A percentile compares a stretch with the other conserved stretches of the same genome.
These are phyloP conservation scores for Hibiscus trionum DNA, from an alignment of 345 rosid species.

Conservation along the genomic window DNA sequence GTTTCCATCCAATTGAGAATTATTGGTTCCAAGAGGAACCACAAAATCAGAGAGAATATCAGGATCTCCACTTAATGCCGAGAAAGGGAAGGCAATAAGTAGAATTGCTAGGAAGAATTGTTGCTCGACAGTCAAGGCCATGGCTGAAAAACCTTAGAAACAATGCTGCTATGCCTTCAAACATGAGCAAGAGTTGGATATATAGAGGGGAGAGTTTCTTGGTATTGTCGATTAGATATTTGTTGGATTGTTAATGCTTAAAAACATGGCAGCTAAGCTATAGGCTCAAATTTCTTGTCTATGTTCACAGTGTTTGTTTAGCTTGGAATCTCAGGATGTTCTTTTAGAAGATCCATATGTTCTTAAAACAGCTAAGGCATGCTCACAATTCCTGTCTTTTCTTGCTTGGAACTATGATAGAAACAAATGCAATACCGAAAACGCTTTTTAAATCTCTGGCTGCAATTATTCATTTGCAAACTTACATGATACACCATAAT, in stretches of 20 bases:
- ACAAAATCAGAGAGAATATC: conserved; percentile 1
- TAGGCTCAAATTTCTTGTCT: not conserved
- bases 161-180: not conserved
- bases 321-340: not conserved
- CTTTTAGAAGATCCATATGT: not conserved
- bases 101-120: not conserved
- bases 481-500: no score
- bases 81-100: not conserved
- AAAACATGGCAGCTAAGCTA: not conserved
- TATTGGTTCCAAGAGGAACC: not conserved
- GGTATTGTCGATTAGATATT: not conserved
- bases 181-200: not conserved
- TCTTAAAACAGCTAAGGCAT: not conserved
- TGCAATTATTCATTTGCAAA: no score
- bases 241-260: not conserved
- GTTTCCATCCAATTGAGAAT: not conserved
- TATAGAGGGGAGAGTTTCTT: not conserved
- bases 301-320: not conserved
- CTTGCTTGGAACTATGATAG: not conserved
- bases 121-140: not conserved
- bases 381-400: not conserved
- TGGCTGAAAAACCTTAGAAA: not conserved
- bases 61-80: not conserved
- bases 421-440: no score
- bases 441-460: no score